Percentiles rank a stretch among this genome's conserved stretches.
phyloP scores from a whole-genome alignment of 2,329 filamentous ascomycete genomes.

The Exophiala bonariae region DNA sequence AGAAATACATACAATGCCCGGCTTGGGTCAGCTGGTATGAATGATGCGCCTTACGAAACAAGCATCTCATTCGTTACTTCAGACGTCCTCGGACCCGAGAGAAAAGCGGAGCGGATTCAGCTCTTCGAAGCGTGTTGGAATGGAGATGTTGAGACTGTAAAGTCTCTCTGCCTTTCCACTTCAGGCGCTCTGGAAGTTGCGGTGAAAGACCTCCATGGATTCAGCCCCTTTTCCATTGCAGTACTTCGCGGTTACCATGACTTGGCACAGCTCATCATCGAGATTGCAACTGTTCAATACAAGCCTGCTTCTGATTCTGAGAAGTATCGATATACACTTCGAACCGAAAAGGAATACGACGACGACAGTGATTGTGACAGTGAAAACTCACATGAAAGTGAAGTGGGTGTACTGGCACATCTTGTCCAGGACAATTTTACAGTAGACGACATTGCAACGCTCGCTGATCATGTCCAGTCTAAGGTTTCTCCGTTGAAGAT shows the following conservation, averaged over 20 bases:
- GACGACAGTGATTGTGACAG: constrained; percentile 31
- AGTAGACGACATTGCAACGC: constrained; percentile 71
- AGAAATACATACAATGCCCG: constrained; percentile 11
- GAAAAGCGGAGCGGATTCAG: constrained; percentile 60
- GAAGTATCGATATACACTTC: constrained; percentile 42
- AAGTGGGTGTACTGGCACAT: constrained; percentile 44
- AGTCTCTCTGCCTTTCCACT: constrained; percentile 59
- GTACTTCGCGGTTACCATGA: constrained; percentile 65
- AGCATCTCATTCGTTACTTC: constrained; percentile 52
- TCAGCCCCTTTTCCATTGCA: constrained; percentile 68
- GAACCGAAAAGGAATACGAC: constrained; percentile 28
- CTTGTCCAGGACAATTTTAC: constrained; percentile 69
- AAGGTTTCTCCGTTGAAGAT: constrained; percentile 55
- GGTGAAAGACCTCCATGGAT: constrained; percentile 50
- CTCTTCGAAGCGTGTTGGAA: constrained; percentile 67
- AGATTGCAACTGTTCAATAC: constrained; percentile 71
- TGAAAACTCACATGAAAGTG: constrained; percentile 35
- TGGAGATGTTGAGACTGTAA: constrained; percentile 67
- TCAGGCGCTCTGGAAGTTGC: constrained; percentile 68
- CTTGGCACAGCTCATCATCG: constrained; percentile 65
- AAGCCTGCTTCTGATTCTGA: constrained; percentile 55
- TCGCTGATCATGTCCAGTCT: constrained; percentile 69
- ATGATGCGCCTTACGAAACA: constrained; percentile 46
- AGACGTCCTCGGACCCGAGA: constrained; percentile 52
- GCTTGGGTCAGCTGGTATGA: not conserved